Base-by-base conservation (phyloP, 73 alveolate species). In the Durusdinium trenchii region DNA sequence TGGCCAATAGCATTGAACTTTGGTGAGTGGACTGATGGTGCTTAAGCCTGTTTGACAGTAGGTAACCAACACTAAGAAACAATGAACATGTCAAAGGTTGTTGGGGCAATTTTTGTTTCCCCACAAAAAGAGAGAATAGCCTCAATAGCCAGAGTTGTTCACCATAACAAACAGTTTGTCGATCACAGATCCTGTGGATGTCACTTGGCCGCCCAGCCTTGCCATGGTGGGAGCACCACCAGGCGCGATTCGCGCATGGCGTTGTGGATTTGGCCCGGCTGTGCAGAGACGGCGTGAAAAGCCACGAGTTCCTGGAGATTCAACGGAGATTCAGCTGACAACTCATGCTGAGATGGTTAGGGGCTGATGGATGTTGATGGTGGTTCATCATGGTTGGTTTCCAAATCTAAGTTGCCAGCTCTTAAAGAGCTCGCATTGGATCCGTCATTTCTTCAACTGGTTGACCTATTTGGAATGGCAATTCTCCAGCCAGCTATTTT, bases 251-350 rank as follows among this genome's bases (percentile, higher is more conserved):
- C 83, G 51, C 51, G 14, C 83, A 71, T 71, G 26, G 83, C 83
- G 50, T 71, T 6, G 83, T 71, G 83, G 51, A 71, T 26, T 6
- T 3, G n/a, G 47, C 83, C 83, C 14, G 83, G 83, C 83, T 71
- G 83, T 30, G 6, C n/a, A 71, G 51, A 36, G 23, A 71, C 83
- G 6, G n/a, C 83, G 50, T 71, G 83, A 32, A 35, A 71, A 18
- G 51, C 83, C 83, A 71, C 83, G n/a, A 71, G 50, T 18, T 71
- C 83, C 83, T 71, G 40, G 76, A 26, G 83, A 50, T 71, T 26
- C 83, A n/a, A 9, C 9, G 42, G n/a, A n/a, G n/a, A n/a, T n/a
- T n/a, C n/a, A n/a, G n/a, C n/a, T n/a, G n/a, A n/a, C n/a, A n/a
- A n/a, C n/a, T n/a, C n/a, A n/a, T n/a, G n/a, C n/a, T n/a, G n/a